Evolutionary conservation across 805 yeast genomes (phyloP).

Genomic region (Kodamaea neixiangensis): DNA sequence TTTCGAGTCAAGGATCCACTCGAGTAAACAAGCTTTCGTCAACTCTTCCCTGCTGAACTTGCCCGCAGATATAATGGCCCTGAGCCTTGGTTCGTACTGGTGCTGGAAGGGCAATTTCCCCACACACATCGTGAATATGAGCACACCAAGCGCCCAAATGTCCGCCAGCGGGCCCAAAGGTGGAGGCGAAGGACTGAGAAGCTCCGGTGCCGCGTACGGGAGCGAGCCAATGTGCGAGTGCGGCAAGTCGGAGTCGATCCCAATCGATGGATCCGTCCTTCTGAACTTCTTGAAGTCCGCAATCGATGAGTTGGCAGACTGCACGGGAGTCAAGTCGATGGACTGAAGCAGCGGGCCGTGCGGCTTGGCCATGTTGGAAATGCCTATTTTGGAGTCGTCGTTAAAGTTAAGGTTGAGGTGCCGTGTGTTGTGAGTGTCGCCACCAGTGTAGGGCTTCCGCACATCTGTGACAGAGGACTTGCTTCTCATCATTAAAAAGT

Average conservation of each 20-base stretch:
- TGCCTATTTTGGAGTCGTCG: slow-evolving; percentile 34
- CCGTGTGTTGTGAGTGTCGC: slow-evolving; percentile 26
- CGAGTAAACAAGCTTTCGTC: slow-evolving; percentile 38
- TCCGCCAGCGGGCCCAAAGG: slow-evolving; percentile 71
- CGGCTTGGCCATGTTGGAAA: slow-evolving; percentile 24
- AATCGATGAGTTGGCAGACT: slow-evolving; percentile 14
- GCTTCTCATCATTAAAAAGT: slow-evolving; percentile 29
- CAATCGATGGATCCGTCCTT: neutral
- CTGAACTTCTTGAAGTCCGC: slow-evolving; percentile 11
- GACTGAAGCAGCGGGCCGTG: slow-evolving; percentile 40
- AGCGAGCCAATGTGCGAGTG: slow-evolving; percentile 81
- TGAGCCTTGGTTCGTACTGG: slow-evolving; percentile 75
- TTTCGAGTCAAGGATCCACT: slow-evolving; percentile 23
- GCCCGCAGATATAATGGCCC: slow-evolving; percentile 70
- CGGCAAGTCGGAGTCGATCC: slow-evolving; percentile 44
- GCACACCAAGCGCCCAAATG: slow-evolving; percentile 89
- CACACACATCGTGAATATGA: slow-evolving; percentile 68
- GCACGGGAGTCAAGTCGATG: slow-evolving; percentile 31
- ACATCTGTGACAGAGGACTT: slow-evolving; percentile 34
- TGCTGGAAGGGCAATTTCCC: slow-evolving; percentile 84
- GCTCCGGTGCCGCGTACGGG: slow-evolving; percentile 92
- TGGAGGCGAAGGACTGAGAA: slow-evolving; percentile 62
- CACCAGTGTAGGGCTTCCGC: slow-evolving; percentile 38
- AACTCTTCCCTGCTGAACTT: slow-evolving; percentile 54
- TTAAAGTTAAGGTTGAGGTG: slow-evolving; percentile 22